phyloP scores from a whole-genome alignment of 2,329 filamentous ascomycete species.

The Aspergillus sp. region DNA sequence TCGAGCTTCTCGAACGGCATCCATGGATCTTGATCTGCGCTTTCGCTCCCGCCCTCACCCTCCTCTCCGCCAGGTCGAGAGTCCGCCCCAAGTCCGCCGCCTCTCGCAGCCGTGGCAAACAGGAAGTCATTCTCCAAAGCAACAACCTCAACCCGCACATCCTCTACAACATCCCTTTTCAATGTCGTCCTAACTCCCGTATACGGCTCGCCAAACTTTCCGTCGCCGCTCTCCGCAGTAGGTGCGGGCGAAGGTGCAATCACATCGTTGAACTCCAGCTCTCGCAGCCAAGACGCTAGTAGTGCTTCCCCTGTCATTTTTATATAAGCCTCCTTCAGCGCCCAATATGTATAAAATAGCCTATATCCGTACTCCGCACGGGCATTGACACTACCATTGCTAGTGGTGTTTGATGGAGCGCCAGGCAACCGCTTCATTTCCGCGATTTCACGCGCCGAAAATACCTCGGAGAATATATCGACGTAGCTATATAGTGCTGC shows the following conservation, averaged over 20 bases:
- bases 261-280: constrained; percentile 62
- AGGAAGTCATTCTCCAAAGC: constrained; percentile 60
- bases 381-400: background rate
- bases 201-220: constrained; percentile 38
- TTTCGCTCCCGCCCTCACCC: background rate
- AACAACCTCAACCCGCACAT: constrained; percentile 58
- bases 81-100: constrained; percentile 35
- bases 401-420: background rate
- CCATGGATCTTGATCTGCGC: constrained; percentile 30
- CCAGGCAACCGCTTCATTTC: constrained; percentile 52
- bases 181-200: constrained; percentile 51
- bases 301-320: constrained; percentile 66
- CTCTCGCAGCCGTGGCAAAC: constrained; percentile 55
- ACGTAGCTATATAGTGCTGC: constrained; percentile 58
- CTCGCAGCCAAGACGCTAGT: constrained; percentile 59
- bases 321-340: constrained; percentile 66
- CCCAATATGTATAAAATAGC: constrained; percentile 65
- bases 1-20: constrained; percentile 45
- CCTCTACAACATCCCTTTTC: constrained; percentile 46
- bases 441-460: constrained; percentile 54
- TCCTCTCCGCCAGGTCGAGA: background rate
- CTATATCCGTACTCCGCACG: constrained; percentile 58
- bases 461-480: constrained; percentile 60
- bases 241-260: constrained; percentile 55
- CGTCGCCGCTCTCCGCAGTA: constrained; percentile 14